phyloP scores from a whole-genome alignment of 352 stramenopile species.

The Phytopythium chamaehyphon region DNA sequence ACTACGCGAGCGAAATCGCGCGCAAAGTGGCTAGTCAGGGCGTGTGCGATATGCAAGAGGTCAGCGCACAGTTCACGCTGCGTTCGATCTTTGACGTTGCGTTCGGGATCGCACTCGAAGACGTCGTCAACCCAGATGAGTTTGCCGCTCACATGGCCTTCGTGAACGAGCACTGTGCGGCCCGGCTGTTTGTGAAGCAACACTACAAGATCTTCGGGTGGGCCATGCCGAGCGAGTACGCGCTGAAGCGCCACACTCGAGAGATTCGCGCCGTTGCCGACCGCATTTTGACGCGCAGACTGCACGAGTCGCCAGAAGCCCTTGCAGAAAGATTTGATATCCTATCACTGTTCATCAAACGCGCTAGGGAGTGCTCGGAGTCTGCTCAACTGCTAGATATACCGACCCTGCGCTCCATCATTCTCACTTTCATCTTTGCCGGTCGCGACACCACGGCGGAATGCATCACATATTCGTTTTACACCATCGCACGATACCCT shows the following conservation, averaged over 20 bases:
- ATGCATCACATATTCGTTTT: conserved; percentile 76
- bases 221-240: conserved; percentile 58
- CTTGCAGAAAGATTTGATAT: conserved; percentile 36
- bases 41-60: conserved; percentile 46
- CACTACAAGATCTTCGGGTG: conserved; percentile 59
- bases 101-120: conserved; percentile 37
- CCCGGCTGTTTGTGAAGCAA: conserved; percentile 55
- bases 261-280: conserved; percentile 41
- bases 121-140: conserved; percentile 21
- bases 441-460: conserved; percentile 78
- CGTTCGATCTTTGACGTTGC: conserved; percentile 56
- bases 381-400: conserved; percentile 19
- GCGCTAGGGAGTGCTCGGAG: conserved; percentile 7
- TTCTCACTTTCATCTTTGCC: conserved; percentile 82
- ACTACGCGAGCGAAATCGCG: conserved; percentile 23
- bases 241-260: conserved; percentile 18
- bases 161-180: conserved; percentile 50
- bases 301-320: conserved; percentile 25
- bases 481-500: conserved; percentile 56
- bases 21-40: conserved; percentile 6
- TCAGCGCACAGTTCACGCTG: conserved; percentile 48
- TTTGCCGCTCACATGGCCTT: conserved; percentile 52
- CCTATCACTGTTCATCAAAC: conserved; percentile 46
- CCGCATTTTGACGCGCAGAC: conserved; percentile 31
- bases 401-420: conserved; percentile 56